Evolutionary conservation across 2,329 filamentous ascomycete genomes (phyloP).

Genomic region (Colletotrichum filicis): DNA sequence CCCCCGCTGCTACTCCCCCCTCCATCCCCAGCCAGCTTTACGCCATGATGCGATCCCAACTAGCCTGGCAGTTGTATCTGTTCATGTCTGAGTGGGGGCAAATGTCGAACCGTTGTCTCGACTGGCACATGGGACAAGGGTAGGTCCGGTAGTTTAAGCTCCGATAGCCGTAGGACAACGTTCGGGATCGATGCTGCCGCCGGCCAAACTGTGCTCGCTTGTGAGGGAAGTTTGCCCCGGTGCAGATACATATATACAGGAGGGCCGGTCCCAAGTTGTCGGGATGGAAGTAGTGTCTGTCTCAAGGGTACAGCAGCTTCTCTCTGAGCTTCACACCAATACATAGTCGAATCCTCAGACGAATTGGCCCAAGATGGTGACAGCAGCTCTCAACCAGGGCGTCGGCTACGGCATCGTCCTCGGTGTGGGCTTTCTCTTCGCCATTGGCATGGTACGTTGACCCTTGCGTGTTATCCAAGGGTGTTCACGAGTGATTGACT

Average conservation of each 20-base stretch:
- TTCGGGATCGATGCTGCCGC: constrained; percentile 23
- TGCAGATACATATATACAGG: constrained; percentile 25
- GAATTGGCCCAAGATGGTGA: constrained; percentile 27
- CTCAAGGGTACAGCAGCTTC: neutral
- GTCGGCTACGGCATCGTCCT: constrained; percentile 84
- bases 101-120: constrained; percentile 8
- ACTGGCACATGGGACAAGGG: constrained; percentile 15
- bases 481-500: neutral
- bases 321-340: neutral
- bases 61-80: neutral
- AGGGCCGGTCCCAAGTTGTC: constrained; percentile 2
- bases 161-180: constrained; percentile 22
- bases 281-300: neutral
- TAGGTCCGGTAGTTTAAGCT: constrained; percentile 23
- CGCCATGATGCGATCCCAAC: neutral
- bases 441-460: constrained; percentile 70
- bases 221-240: neutral
- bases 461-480: too few species aligned
- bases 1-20: neutral
- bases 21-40: neutral
- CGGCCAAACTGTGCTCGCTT: constrained; percentile 19
- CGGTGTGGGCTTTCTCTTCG: constrained; percentile 79
- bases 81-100: constrained; percentile 11
- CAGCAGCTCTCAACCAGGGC: constrained; percentile 62
- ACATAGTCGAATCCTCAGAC: neutral